These are phyloP conservation scores for Tremella mesenterica DNA, from an alignment of 768 basidiomycete species.

Conservation along the genomic window DNA sequence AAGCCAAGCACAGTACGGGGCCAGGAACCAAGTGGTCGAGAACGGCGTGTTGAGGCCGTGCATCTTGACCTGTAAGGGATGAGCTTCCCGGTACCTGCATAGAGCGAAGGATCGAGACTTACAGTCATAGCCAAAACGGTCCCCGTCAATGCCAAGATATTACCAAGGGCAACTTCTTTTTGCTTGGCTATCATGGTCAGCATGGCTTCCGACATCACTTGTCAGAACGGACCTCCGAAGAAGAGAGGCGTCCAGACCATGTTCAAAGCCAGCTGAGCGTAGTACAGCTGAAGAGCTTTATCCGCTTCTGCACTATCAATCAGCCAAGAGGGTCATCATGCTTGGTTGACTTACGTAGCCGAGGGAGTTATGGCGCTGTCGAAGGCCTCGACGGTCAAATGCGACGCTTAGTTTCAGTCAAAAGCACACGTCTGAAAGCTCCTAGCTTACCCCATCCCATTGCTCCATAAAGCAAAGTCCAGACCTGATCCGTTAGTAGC, in stretches of 20 bases:
- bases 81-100: background rate
- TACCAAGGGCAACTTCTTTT: slow-evolving; percentile 53
- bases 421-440: background rate
- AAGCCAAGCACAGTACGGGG: slow-evolving; percentile 62
- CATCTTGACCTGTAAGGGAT: slow-evolving; percentile 48
- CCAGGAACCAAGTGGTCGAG: slow-evolving; percentile 53
- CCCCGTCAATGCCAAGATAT: slow-evolving; percentile 52
- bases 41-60: slow-evolving; percentile 47
- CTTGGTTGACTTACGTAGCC: slow-evolving; percentile 47
- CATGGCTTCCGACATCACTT: background rate
- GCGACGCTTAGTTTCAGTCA: slow-evolving; percentile 50
- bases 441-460: slow-evolving; percentile 52
- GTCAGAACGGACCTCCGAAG: slow-evolving; percentile 49
- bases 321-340: background rate
- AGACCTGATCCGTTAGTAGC: slow-evolving; percentile 10
- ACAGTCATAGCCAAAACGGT: slow-evolving; percentile 59
- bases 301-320: slow-evolving; percentile 47
- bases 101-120: slow-evolving; percentile 13
- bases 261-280: slow-evolving; percentile 56
- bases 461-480: slow-evolving; percentile 21
- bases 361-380: slow-evolving; percentile 48
- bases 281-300: slow-evolving; percentile 55
- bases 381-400: slow-evolving; percentile 54
- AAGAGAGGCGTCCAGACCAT: slow-evolving; percentile 59
- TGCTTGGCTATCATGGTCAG: slow-evolving; percentile 38